Evolutionary conservation across 169 alveolate species (phyloP).

Genomic region (Miamiensis avidus): DNA sequence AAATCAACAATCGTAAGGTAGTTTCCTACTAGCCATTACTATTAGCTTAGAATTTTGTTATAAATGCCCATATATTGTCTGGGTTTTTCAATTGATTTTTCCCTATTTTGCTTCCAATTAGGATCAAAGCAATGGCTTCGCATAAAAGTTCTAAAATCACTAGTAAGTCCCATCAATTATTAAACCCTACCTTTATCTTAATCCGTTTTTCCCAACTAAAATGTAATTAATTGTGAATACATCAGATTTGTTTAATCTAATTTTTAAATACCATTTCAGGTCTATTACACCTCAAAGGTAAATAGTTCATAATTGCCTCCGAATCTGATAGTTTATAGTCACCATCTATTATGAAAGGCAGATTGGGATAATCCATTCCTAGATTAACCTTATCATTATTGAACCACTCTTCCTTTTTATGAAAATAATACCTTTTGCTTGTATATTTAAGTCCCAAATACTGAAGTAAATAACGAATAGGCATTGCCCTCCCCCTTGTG

Average conservation of each 20-base stretch:
- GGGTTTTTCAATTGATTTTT: background rate
- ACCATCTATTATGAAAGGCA: background rate
- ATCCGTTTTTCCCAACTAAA: background rate
- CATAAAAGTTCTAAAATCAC: background rate
- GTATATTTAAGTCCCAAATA: background rate
- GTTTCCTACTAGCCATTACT: background rate
- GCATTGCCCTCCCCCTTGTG: constrained; percentile 12
- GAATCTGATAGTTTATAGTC: background rate
- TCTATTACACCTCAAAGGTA: background rate
- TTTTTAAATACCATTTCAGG: background rate
- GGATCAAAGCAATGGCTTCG: background rate
- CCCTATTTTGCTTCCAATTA: background rate
- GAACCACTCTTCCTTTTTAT: constrained; percentile 5
- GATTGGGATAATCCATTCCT: background rate
- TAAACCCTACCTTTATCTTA: background rate
- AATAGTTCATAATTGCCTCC: background rate
- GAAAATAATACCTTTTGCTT: background rate
- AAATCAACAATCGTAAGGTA: background rate
- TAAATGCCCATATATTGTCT: background rate
- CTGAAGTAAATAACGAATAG: background rate
- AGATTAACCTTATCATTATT: background rate
- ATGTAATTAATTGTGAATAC: background rate
- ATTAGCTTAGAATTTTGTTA: background rate
- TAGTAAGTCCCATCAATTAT: background rate
- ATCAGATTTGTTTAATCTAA: too few species aligned